A percentile compares a stretch with the other conserved stretches of the same genome.
These are phyloP conservation scores for Fistulifera pelliculosa DNA, from an alignment of 108 stramenopile genomes.

Conservation along the genomic window DNA sequence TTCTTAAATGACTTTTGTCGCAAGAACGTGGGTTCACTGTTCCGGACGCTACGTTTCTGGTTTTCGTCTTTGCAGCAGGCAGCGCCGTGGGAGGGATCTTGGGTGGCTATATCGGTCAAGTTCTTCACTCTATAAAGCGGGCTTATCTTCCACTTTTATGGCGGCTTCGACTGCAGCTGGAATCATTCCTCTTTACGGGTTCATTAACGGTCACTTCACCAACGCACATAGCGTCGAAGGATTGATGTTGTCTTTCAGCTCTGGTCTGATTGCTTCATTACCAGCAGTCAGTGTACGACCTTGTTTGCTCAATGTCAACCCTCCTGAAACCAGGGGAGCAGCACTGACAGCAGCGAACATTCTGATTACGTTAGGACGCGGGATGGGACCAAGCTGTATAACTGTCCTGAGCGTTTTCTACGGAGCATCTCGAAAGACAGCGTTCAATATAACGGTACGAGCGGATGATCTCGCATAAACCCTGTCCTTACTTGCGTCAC, in stretches of 20 bases:
- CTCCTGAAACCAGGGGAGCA: constrained; percentile 66
- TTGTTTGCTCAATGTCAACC: constrained; percentile 66
- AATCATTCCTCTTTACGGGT: constrained; percentile 41
- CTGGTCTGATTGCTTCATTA: constrained; percentile 44
- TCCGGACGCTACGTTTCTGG: constrained; percentile 48
- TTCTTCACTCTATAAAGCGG: constrained; percentile 22
- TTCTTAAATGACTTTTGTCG: constrained; percentile 62
- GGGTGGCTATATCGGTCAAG: constrained; percentile 45
- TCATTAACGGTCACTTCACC: constrained; percentile 39
- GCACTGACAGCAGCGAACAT: constrained; percentile 60
- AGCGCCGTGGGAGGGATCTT: constrained; percentile 51
- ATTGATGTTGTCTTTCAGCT: constrained; percentile 29
- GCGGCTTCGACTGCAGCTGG: constrained; percentile 37
- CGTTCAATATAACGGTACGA: constrained; percentile 45
- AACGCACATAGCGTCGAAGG: constrained; percentile 29
- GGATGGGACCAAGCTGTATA: constrained; percentile 49
- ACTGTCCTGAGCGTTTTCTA: constrained; percentile 32
- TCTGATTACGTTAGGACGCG: constrained; percentile 47
- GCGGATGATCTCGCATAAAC: background rate
- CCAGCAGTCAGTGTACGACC: constrained; percentile 64
- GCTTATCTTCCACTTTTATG: constrained; percentile 52
- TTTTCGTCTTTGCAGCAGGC: constrained; percentile 49
- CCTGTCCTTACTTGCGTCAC: background rate
- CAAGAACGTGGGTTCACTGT: constrained; percentile 60
- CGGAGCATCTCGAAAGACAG: constrained; percentile 22